phyloP scores from a whole-genome alignment of 495 filamentous ascomycete genomes.

The Oidiodendron maius region DNA sequence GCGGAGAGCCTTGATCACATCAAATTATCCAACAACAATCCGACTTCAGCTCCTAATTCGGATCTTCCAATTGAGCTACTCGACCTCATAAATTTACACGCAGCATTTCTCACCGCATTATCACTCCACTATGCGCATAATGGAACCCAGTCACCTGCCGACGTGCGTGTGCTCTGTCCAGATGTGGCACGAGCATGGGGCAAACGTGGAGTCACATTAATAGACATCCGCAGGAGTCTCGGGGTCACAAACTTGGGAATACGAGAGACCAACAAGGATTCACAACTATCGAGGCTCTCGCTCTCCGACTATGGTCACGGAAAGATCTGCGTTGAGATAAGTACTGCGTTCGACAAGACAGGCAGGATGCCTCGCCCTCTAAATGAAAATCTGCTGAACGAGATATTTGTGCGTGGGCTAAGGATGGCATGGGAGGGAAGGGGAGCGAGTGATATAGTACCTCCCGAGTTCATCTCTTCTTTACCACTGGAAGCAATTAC shows the following conservation, averaged over 20 bases:
- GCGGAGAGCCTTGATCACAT: conserved; percentile 2
- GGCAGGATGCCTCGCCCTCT: conserved; percentile 40
- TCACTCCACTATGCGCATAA: conserved; percentile 59
- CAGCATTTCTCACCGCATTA: conserved; percentile 51
- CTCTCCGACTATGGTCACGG: conserved; percentile 55
- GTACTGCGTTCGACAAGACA: conserved; percentile 3
- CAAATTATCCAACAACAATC: conserved; percentile 1
- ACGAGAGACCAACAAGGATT: conserved; percentile 3
- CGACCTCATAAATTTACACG: conserved; percentile 49
- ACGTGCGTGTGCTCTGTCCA: conserved; percentile 48
- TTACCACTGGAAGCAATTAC: conserved; percentile 52
- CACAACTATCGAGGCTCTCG: conserved; percentile 27
- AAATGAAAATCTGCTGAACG: conserved; percentile 50
- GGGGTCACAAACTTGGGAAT: conserved; percentile 38
- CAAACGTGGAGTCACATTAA: conserved; percentile 47
- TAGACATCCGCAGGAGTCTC: conserved; percentile 53
- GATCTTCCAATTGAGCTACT: conserved; percentile 45
- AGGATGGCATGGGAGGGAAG: conserved; percentile 36
- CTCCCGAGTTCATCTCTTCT: conserved; percentile 38
- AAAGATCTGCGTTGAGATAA: conserved; percentile 41
- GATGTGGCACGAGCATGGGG: conserved; percentile 55
- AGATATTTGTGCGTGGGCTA: conserved; percentile 45
- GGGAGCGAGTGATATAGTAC: background rate
- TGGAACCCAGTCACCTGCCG: conserved; percentile 50
- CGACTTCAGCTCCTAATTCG: background rate